A percentile compares a stretch with the other conserved stretches of the same genome.
These are phyloP conservation scores for Zygosaccharomyces bailii DNA, from an alignment of 805 yeast species.

Conservation along the genomic window DNA sequence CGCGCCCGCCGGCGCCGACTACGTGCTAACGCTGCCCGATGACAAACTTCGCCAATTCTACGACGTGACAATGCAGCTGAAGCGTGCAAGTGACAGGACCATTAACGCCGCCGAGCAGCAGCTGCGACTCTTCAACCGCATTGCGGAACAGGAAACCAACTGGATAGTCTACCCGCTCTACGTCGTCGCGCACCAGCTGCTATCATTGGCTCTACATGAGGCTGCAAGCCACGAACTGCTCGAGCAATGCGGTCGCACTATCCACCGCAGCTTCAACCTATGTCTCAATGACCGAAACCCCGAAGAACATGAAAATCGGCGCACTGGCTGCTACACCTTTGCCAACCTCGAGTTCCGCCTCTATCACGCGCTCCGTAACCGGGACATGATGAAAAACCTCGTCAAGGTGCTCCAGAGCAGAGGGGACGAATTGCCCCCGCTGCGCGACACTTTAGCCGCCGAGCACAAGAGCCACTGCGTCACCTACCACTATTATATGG, in stretches of 20 bases:
- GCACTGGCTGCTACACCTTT: slow-evolving; percentile 65
- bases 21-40: slow-evolving; percentile 8
- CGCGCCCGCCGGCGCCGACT: slow-evolving; percentile 7
- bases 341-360: slow-evolving; percentile 65
- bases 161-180: slow-evolving; percentile 43
- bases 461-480: slow-evolving; percentile 53
- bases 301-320: slow-evolving; percentile 47
- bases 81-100: slow-evolving; percentile 2
- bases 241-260: slow-evolving; percentile 57
- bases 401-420: slow-evolving; percentile 60
- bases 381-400: slow-evolving; percentile 70
- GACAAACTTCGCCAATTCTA: slow-evolving; percentile 19
- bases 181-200: slow-evolving; percentile 22
- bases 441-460: slow-evolving; percentile 14
- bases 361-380: slow-evolving; percentile 62
- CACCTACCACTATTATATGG: slow-evolving; percentile 65
- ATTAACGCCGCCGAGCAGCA: slow-evolving; percentile 35
- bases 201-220: slow-evolving; percentile 8
- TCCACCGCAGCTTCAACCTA: slow-evolving; percentile 70
- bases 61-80: slow-evolving; percentile 16
- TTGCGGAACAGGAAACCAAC: slow-evolving; percentile 49
- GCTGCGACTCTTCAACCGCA: slow-evolving; percentile 47
- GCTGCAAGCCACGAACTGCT: slow-evolving; percentile 22
- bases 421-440: slow-evolving; percentile 14
- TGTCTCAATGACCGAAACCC: slow-evolving; percentile 76